phyloP scores from a whole-genome alignment of 257 asterid genomes.

The Primulina tabacum region DNA sequence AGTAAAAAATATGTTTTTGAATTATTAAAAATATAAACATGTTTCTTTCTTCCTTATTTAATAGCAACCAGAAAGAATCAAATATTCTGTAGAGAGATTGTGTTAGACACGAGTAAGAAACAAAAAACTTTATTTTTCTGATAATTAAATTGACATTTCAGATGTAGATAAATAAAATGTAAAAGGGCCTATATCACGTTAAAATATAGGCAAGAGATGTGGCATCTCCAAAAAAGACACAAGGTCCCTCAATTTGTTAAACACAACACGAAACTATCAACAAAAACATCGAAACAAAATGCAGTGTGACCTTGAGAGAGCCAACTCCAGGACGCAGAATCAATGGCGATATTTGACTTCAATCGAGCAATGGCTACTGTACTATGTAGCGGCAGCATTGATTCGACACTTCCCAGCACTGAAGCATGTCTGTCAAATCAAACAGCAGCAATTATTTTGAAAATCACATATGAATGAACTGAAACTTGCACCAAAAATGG shows the following conservation, averaged over 20 bases:
- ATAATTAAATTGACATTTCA: too few species aligned
- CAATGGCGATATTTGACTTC: not conserved
- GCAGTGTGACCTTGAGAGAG: not conserved
- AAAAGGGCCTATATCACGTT: too few species aligned
- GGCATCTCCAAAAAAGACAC: not conserved
- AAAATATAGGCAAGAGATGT: too few species aligned
- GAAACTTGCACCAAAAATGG: not conserved
- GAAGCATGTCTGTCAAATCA: not conserved
- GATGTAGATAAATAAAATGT: too few species aligned
- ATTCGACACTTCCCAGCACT: not conserved
- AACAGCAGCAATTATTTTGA: not conserved
- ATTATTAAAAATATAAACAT: too few species aligned
- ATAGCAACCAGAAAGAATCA: too few species aligned
- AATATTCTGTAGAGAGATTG: too few species aligned
- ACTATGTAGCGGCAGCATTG: not conserved
- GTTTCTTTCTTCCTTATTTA: too few species aligned
- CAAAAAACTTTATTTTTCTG: too few species aligned
- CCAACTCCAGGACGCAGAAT: not conserved
- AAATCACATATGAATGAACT: not conserved
- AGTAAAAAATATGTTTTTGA: too few species aligned
- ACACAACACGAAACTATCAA: not conserved
- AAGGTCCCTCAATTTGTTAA: not conserved
- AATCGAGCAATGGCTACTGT: not conserved
- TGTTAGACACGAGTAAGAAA: too few species aligned
- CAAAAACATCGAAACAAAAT: too few species aligned